Conservation (phyloP, 306 rosid species). For the Sicyos baderoa region DNA sequence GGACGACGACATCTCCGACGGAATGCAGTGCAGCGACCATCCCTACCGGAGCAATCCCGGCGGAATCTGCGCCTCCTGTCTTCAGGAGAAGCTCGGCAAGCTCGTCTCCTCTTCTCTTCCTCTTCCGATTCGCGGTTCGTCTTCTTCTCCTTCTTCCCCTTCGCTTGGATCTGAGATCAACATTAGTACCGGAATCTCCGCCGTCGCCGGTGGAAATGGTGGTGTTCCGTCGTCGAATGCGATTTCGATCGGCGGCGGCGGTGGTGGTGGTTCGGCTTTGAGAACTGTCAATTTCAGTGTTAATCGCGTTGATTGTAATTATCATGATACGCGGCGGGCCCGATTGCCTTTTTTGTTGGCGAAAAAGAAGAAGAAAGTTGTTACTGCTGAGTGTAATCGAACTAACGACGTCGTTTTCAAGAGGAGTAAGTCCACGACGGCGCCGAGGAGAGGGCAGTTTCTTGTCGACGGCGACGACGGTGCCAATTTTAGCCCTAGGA, state of each 20-base stretch:
- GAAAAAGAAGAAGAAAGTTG: constrained; percentile 52
- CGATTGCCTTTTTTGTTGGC: constrained; percentile 59
- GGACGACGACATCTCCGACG: constrained; percentile 65
- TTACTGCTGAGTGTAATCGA: constrained; percentile 17
- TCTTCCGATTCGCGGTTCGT: constrained; percentile 48
- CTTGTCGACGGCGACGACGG: constrained; percentile 29
- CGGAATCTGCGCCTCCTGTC: constrained; percentile 94
- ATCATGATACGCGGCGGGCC: constrained; percentile 34
- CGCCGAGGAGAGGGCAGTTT: constrained; percentile 40
- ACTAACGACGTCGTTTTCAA: constrained; percentile 39
- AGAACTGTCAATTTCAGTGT: constrained; percentile 14
- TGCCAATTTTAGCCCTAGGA: constrained; percentile 45
- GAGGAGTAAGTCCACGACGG: constrained; percentile 84
- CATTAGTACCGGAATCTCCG: neutral
- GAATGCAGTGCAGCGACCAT: constrained; percentile 83
- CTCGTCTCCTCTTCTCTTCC: constrained; percentile 76
- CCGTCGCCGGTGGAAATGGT: neutral
- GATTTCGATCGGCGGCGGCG: constrained; percentile 21
- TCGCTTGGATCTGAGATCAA: constrained; percentile 57
- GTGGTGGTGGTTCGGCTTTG: neutral
- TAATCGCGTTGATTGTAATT: constrained; percentile 10
- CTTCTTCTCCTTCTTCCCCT: constrained; percentile 68
- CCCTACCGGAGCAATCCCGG: constrained; percentile 75
- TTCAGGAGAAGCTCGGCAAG: constrained; percentile 90
- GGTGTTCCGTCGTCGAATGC: constrained; percentile 28